Conservation (phyloP, 768 basidiomycete species). For the Clitopilus hobsonii region DNA sequence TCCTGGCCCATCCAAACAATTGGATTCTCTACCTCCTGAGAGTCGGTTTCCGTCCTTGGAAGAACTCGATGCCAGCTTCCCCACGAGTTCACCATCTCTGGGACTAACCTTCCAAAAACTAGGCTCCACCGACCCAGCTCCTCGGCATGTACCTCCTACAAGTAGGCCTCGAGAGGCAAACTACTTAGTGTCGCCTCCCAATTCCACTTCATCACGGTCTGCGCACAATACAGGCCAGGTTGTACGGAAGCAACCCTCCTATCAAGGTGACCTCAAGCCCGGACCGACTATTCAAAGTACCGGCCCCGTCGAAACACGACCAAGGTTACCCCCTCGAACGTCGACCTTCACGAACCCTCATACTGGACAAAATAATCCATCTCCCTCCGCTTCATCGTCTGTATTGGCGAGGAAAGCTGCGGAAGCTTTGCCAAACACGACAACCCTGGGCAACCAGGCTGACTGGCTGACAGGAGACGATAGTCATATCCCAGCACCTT, state of each 20-base stretch:
- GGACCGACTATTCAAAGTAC: background rate
- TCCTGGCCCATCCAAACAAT: slow-evolving; percentile 25
- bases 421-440: background rate
- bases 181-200: background rate
- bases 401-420: background rate
- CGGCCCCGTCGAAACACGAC: background rate
- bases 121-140: background rate
- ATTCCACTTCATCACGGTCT: background rate
- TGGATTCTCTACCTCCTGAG: slow-evolving; percentile 50
- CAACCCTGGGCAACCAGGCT: slow-evolving; percentile 13
- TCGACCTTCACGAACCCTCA: background rate
- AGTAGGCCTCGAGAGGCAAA: background rate
- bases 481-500: slow-evolving; percentile 23
- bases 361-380: background rate
- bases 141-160: background rate
- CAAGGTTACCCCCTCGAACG: background rate
- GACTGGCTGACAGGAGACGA: slow-evolving; percentile 80
- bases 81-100: background rate
- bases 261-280: background rate
- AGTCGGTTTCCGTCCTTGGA: slow-evolving; percentile 85
- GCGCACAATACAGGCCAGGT: background rate
- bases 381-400: background rate
- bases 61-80: slow-evolving; percentile 62
- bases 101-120: background rate
- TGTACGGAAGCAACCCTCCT: background rate